These are phyloP conservation scores for Thermomyces lanuginosus DNA, from an alignment of 2,329 filamentous ascomycete genomes.

Conservation along the genomic window DNA sequence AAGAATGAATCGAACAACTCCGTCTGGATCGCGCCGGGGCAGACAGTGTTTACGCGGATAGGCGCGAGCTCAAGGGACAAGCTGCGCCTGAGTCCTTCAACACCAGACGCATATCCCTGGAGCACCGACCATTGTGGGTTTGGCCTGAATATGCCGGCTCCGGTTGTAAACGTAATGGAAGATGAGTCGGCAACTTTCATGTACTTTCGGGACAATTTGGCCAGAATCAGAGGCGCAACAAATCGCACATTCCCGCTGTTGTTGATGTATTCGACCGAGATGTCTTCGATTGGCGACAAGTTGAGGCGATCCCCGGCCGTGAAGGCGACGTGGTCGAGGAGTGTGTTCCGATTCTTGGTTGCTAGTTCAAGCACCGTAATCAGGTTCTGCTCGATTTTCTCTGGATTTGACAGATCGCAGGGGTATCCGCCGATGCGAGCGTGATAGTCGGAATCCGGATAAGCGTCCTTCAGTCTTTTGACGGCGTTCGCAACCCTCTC, in stretches of 20 bases:
- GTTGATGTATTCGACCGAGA: conserved; percentile 12
- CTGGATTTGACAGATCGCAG: conserved; percentile 26
- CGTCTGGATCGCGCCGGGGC: conserved; percentile 39
- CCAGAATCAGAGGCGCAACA: conserved; percentile 31
- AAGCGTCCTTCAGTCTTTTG: conserved; percentile 25
- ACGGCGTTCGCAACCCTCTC: conserved; percentile 34
- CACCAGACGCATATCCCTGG: conserved; percentile 11
- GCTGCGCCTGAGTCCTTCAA: conserved; percentile 36
- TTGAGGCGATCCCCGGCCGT: conserved; percentile 38
- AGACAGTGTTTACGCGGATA: conserved; percentile 46
- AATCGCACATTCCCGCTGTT: conserved; percentile 18
- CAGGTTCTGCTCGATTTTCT: conserved; percentile 1
- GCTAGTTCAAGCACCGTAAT: conserved; percentile 20
- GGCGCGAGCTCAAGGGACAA: conserved; percentile 49
- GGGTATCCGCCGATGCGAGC: conserved; percentile 29
- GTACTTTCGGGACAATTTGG: conserved; percentile 33
- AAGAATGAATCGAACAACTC: too few relatives aligned
- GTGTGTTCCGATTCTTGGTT: conserved; percentile 9
- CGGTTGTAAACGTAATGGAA: conserved; percentile 40
- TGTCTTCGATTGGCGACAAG: conserved; percentile 13
- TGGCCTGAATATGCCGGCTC: conserved; percentile 20
- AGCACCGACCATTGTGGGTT: conserved; percentile 16
- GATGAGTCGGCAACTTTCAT: conserved; percentile 27
- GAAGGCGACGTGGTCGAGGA: conserved; percentile 40
- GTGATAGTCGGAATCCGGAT: conserved; percentile 26